Base-by-base conservation (phyloP, 2,329 filamentous ascomycete species). In the Pseudohalonectria lignicola region DNA sequence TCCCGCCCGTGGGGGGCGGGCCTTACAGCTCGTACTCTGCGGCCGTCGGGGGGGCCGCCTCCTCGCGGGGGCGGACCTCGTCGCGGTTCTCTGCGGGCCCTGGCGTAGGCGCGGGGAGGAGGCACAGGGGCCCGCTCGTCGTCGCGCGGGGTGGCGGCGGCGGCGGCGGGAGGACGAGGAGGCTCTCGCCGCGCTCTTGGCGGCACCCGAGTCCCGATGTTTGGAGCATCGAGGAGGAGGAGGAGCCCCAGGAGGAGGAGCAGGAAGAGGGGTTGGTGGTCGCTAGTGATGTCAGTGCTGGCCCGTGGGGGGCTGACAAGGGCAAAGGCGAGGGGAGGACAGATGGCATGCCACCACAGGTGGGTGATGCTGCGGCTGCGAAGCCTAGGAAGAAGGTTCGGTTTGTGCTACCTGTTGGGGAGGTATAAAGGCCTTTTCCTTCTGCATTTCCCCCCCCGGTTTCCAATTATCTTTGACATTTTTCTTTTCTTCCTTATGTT, bases 161-260 rank as follows among this genome's bases (percentile, higher is more conserved):
- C 10, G 29, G 34, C 11, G 55, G 49, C 39, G 41, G 49, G 25
- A 19, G 15, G 16, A 17, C 17, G 23, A 20, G 36, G 8, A 42
- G 61, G 16, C 59, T 63, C 31, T 64, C 67, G 8, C 62, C 61
- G 9, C 61, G 62, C 39, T 61, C 72, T 2, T 76, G 72, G 72
- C 60, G 71, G 28, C 66, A 73, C 54, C 72, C 72, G 6, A 76
- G 71, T 48, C 71, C 71, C 0, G 71, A 75, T 38, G 72, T 76
- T 4, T 76, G 71, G 66, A 68, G 68, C 21, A 76, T 76, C 40
- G 66, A 73, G 53, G 72, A 76, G 51, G 71, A 74, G 54, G 68
- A 70, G 48, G 68, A 0, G 45, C 55, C 9, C n/a, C n/a, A n/a
- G n/a, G n/a, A n/a, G n/a, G n/a, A n/a, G n/a, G 15, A 21, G 25